Percentiles rank a stretch among this genome's conserved stretches.
phyloP scores from a whole-genome alignment of 208 protist genomes.

The Kentomonas sorsogonicus region DNA sequence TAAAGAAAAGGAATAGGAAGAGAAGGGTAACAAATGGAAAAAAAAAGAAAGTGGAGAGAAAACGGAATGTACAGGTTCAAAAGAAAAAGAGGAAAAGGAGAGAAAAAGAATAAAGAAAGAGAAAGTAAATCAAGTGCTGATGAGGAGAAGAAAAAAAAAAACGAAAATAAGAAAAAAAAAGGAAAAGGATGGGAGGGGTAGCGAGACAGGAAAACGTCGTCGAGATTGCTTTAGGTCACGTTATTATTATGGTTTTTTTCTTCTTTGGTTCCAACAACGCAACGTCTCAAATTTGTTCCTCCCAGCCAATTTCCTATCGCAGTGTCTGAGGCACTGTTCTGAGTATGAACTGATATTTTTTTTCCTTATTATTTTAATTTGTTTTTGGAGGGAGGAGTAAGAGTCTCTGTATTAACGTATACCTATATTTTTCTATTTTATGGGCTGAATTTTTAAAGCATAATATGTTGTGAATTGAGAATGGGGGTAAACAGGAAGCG shows the following conservation, averaged over 20 bases:
- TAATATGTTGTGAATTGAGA: conserved; percentile 7
- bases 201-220: background rate
- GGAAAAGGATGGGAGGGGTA: conserved; percentile 1
- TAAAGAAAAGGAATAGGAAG: conserved; percentile 6
- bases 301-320: no score
- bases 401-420: background rate
- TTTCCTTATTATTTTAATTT: conserved; percentile 5
- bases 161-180: conserved; percentile 13
- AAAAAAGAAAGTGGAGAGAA: conserved; percentile 7
- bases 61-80: background rate
- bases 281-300: no score
- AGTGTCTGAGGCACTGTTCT: no score
- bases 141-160: conserved; percentile 11
- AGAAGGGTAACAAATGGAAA: conserved; percentile 9
- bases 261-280: no score
- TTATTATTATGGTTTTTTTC: conserved; percentile 6
- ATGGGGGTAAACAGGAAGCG: background rate
- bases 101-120: conserved; percentile 5
- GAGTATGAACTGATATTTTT: no score
- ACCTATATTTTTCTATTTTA: background rate
- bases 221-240: background rate
- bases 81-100: conserved; percentile 16
- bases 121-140: background rate
- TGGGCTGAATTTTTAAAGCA: no score
- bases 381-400: background rate